Evolutionary conservation across 2,329 filamentous ascomycete species (phyloP).

Genomic region (Pochonia chlamydosporia): DNA sequence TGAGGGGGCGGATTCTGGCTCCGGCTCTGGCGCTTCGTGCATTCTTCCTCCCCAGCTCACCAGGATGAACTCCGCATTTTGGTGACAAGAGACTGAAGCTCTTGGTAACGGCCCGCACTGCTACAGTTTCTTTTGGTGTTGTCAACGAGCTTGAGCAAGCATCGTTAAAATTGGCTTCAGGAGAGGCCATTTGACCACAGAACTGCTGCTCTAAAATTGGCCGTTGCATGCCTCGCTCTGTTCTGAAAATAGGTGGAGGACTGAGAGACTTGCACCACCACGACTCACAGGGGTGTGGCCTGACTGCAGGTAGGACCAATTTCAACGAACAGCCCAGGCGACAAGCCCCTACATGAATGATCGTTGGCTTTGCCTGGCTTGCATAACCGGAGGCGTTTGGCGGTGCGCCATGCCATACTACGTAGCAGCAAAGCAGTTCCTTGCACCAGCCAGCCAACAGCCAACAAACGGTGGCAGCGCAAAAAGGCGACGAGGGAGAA

Average conservation of each 20-base stretch:
- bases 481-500: too few species aligned
- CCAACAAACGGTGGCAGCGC: too few species aligned
- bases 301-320: neutral
- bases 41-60: slow-evolving; percentile 1
- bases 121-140: too few species aligned
- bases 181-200: too few species aligned
- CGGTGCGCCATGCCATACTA: neutral
- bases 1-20: neutral
- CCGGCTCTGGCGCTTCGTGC: neutral
- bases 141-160: too few species aligned
- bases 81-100: neutral
- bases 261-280: too few species aligned
- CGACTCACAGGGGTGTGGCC: too few species aligned
- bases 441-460: neutral
- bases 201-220: neutral
- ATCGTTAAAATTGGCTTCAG: too few species aligned
- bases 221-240: neutral
- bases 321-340: too few species aligned
- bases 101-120: neutral
- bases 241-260: too few species aligned
- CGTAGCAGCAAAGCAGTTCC: neutral
- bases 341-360: too few species aligned
- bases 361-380: neutral
- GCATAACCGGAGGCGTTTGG: neutral
- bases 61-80: neutral